phyloP scores from a whole-genome alignment of 1,284 basidiomycete genomes.

The Chiua sp. region DNA sequence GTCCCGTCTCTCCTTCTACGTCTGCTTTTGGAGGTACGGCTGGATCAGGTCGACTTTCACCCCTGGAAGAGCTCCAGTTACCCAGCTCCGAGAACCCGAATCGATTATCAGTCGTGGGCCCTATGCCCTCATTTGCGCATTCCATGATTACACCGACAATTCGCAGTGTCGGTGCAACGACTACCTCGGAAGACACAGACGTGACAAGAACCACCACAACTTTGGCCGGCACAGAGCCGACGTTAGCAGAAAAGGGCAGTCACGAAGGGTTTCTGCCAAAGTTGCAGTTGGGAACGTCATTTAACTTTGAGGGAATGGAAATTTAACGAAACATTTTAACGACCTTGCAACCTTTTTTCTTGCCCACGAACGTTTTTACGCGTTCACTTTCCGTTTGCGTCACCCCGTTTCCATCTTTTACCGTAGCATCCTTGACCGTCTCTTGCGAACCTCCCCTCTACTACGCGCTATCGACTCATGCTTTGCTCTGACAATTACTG shows the following conservation, averaged over 20 bases:
- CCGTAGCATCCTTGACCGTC: neutral
- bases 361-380: slow-evolving; percentile 2
- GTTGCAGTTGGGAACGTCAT: slow-evolving; percentile 23
- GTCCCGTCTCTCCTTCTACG: slow-evolving; percentile 38
- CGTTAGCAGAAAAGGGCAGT: slow-evolving; percentile 10
- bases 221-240: slow-evolving; percentile 17
- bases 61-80: slow-evolving; percentile 23
- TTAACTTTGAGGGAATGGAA: slow-evolving; percentile 29
- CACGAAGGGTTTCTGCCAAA: slow-evolving; percentile 9
- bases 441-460: slow-evolving; percentile 18
- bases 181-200: slow-evolving; percentile 37
- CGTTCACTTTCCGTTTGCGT: slow-evolving; percentile 9
- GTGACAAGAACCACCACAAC: slow-evolving; percentile 31
- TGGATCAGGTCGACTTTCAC: slow-evolving; percentile 29
- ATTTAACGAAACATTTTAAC: slow-evolving; percentile 5
- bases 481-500: slow-evolving; percentile 1
- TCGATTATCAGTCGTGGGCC: slow-evolving; percentile 39
- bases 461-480: neutral
- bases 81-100: slow-evolving; percentile 24
- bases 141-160: slow-evolving; percentile 36
- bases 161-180: slow-evolving; percentile 37
- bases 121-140: slow-evolving; percentile 38
- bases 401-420: slow-evolving; percentile 2
- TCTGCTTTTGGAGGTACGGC: slow-evolving; percentile 45
- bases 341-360: slow-evolving; percentile 1